phyloP scores from a whole-genome alignment of 164 flowering plant species.

The Sedum album region DNA sequence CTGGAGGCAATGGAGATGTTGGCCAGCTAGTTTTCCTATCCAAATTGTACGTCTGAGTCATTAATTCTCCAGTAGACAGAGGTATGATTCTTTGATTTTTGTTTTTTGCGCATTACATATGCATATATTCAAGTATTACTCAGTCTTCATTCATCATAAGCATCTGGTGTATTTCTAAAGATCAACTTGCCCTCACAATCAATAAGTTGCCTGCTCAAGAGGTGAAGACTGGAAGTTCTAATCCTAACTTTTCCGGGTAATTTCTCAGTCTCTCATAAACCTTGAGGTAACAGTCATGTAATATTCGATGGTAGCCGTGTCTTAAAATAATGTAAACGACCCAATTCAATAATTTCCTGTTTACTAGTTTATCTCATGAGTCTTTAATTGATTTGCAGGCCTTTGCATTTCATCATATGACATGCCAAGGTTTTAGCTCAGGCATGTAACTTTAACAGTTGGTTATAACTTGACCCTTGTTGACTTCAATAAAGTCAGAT shows the following conservation, averaged over 20 bases:
- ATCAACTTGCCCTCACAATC: slow-evolving; percentile 54
- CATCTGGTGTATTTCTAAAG: slow-evolving; percentile 36
- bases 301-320: no score
- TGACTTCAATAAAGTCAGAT: neutral
- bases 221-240: slow-evolving; percentile 22
- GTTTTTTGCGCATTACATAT: neutral
- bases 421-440: slow-evolving; percentile 59
- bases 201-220: slow-evolving; percentile 31
- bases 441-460: slow-evolving; percentile 14
- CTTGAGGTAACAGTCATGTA: neutral
- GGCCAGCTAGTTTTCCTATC: slow-evolving; percentile 21
- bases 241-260: slow-evolving; percentile 1
- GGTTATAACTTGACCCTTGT: neutral
- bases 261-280: neutral
- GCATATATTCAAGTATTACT: neutral
- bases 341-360: no score
- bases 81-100: slow-evolving; percentile 15
- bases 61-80: slow-evolving; percentile 15
- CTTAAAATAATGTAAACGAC: no score
- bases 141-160: slow-evolving; percentile 46
- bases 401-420: slow-evolving; percentile 69
- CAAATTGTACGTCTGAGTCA: slow-evolving; percentile 17
- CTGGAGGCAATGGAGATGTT: slow-evolving; percentile 34
- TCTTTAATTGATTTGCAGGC: slow-evolving; percentile 24
- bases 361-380: neutral